Evolutionary conservation across 2,329 filamentous ascomycete genomes (phyloP).

Genomic region (Xylaria sp.): DNA sequence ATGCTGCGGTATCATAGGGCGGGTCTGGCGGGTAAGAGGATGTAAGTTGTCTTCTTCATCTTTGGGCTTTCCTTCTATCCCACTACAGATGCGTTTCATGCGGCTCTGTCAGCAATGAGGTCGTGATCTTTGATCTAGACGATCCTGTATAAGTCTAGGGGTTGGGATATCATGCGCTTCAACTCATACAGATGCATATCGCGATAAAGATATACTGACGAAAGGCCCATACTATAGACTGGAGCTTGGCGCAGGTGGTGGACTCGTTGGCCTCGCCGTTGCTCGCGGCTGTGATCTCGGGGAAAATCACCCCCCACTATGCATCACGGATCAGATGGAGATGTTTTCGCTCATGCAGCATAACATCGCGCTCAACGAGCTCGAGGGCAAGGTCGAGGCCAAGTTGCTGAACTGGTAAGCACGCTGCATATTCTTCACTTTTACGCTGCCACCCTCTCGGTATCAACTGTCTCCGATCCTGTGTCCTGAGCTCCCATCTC

Average conservation of each 20-base stretch:
- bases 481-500: neutral
- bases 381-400: constrained; percentile 71
- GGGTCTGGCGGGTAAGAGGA: constrained; percentile 72
- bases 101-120: neutral
- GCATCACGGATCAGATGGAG: constrained; percentile 86
- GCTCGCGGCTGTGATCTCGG: constrained; percentile 66
- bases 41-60: constrained; percentile 66
- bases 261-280: constrained; percentile 78
- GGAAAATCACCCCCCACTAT: constrained; percentile 59
- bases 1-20: constrained; percentile 78
- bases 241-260: constrained; percentile 91
- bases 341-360: constrained; percentile 88
- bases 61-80: neutral
- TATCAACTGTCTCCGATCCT: neutral
- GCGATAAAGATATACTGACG: constrained; percentile 9
- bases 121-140: too few relatives aligned
- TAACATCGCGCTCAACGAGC: constrained; percentile 84
- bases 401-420: constrained; percentile 83
- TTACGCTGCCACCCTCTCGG: neutral
- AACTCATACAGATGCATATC: neutral
- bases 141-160: neutral
- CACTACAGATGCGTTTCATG: neutral
- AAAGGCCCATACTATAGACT: constrained; percentile 64
- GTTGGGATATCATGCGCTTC: neutral
- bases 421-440: neutral